Evolutionary conservation across 1,284 basidiomycete species (phyloP).

Genomic region (Ustilago tritici): DNA sequence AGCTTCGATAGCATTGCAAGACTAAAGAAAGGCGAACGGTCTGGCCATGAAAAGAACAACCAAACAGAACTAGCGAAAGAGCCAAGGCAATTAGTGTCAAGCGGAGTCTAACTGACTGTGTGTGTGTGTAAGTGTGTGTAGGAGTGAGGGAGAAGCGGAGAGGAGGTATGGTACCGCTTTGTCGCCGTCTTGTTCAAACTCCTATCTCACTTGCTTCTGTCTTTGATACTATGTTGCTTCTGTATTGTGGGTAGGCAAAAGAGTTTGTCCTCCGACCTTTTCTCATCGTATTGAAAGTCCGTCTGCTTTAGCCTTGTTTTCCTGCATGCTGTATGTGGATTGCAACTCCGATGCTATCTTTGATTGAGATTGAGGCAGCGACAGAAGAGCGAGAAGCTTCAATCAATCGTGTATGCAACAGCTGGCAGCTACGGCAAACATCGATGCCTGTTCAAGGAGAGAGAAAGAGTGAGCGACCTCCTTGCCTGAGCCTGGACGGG

Average conservation of each 20-base stretch:
- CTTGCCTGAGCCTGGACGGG: conserved; percentile 12
- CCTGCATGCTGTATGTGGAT: conserved; percentile 11
- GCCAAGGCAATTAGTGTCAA: conserved; percentile 1
- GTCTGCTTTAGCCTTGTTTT: conserved; percentile 26
- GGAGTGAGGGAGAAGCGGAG: neutral
- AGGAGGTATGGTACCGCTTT: neutral
- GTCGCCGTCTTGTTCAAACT: conserved; percentile 6
- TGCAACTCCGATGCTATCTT: conserved; percentile 3
- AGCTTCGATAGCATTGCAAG: too few species aligned
- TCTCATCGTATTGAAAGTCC: conserved; percentile 16
- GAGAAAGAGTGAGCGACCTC: neutral
- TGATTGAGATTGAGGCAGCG: neutral
- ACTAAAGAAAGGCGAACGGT: too few species aligned
- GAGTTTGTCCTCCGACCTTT: conserved; percentile 14
- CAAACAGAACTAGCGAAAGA: neutral
- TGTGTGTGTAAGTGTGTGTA: neutral
- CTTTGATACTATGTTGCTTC: neutral
- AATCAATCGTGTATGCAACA: neutral
- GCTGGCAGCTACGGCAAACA: neutral
- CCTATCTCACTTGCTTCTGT: neutral
- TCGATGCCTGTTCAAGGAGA: neutral
- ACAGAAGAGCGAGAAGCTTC: neutral
- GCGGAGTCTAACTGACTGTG: neutral
- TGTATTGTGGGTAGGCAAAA: neutral
- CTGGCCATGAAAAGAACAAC: neutral